Percentiles rank a stretch among this genome's conserved stretches.
Conservation (phyloP, 345 rosid genomes). For the Erodium maritimum region DNA sequence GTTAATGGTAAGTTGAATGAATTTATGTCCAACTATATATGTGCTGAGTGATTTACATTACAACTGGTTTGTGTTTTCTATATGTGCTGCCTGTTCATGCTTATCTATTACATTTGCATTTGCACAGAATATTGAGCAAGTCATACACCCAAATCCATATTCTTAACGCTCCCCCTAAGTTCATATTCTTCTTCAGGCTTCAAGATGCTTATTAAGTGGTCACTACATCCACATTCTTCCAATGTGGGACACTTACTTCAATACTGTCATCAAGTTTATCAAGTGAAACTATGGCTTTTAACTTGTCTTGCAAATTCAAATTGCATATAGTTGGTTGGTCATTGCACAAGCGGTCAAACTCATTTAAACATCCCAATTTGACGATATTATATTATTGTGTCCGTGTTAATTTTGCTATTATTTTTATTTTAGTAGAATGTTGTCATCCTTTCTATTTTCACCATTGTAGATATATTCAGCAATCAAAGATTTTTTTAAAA, state of each 20-base stretch:
- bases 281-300: not conserved
- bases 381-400: not conserved
- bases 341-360: not conserved
- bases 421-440: not conserved
- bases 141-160: not conserved
- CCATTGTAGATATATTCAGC: not conserved
- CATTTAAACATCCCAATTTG: not conserved
- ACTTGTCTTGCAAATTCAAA: not conserved
- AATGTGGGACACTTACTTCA: too few relatives aligned
- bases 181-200: too few relatives aligned
- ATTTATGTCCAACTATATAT: too few relatives aligned
- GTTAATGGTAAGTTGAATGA: conserved; percentile 50
- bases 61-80: not conserved
- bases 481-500: not conserved
- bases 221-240: too few relatives aligned
- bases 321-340: not conserved
- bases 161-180: too few relatives aligned
- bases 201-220: too few relatives aligned
- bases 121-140: not conserved
- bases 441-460: not conserved
- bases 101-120: not conserved
- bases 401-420: not conserved
- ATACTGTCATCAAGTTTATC: not conserved
- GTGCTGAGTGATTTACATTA: not conserved
- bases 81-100: not conserved